phyloP scores from a whole-genome alignment of 179 eudicot genomes.

The Kewa caespitosa region DNA sequence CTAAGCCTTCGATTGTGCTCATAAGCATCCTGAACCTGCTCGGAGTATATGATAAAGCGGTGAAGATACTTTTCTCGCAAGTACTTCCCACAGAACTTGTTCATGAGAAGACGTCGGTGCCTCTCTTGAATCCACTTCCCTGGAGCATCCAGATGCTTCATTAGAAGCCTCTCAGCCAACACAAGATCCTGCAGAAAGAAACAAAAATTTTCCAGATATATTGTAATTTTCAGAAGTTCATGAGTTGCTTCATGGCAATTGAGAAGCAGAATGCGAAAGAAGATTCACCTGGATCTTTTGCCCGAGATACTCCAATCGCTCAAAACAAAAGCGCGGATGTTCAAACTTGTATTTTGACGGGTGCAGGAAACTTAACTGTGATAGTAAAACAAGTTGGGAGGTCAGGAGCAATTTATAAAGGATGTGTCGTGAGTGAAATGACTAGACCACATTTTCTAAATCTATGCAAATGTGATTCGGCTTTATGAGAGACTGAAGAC shows the following conservation, averaged over 20 bases:
- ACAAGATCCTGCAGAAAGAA: slow-evolving; percentile 76
- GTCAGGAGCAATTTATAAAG: background rate
- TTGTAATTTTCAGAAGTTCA: too few species aligned
- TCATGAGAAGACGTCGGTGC: slow-evolving; percentile 81
- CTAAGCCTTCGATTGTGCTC: slow-evolving; percentile 88
- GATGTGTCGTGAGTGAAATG: too few species aligned
- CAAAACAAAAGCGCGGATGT: slow-evolving; percentile 97
- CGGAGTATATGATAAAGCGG: slow-evolving; percentile 73
- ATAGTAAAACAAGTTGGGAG: background rate
- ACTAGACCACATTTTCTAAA: background rate
- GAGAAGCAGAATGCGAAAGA: slow-evolving; percentile 3
- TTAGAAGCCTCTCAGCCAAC: slow-evolving; percentile 92
- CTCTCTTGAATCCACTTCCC: slow-evolving; percentile 82
- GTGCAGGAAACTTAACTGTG: slow-evolving; percentile 87
- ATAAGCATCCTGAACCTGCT: slow-evolving; percentile 75
- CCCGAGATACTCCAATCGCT: slow-evolving; percentile 92
- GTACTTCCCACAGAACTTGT: slow-evolving; percentile 91
- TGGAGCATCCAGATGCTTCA: slow-evolving; percentile 97
- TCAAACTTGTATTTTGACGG: slow-evolving; percentile 92
- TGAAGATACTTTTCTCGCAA: slow-evolving; percentile 83
- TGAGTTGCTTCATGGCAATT: background rate
- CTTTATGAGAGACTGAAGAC: background rate
- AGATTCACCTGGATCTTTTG: slow-evolving; percentile 92
- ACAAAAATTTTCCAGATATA: background rate
- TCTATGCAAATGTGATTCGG: background rate